Conservation (phyloP, 2,329 filamentous ascomycete genomes). For the Fusarium sp. region DNA sequence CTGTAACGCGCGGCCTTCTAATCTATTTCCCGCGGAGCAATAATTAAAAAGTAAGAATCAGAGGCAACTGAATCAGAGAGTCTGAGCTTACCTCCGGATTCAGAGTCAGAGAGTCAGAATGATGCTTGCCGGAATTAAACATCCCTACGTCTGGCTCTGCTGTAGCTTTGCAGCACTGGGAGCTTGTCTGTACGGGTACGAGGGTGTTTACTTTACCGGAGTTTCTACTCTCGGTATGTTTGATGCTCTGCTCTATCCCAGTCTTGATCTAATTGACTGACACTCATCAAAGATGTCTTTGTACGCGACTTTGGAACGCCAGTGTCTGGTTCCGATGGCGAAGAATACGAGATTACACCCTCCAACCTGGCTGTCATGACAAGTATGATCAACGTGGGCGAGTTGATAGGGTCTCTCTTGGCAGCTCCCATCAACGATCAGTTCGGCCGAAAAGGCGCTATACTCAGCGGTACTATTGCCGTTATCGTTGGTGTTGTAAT, state of each 20-base stretch:
- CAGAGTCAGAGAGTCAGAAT: background rate
- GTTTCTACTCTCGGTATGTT: slow-evolving; percentile 49
- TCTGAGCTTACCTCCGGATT: background rate
- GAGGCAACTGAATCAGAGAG: slow-evolving; percentile 19
- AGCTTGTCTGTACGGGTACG: slow-evolving; percentile 54
- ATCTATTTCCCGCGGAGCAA: background rate
- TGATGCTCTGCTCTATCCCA: background rate
- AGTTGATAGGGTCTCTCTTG: slow-evolving; percentile 51
- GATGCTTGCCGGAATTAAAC: slow-evolving; percentile 19
- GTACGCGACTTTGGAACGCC: slow-evolving; percentile 49
- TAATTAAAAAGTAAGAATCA: slow-evolving; percentile 15
- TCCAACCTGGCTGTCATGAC: slow-evolving; percentile 47
- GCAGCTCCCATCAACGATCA: slow-evolving; percentile 54
- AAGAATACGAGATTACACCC: slow-evolving; percentile 45
- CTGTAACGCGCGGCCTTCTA: slow-evolving; percentile 18
- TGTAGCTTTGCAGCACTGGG: slow-evolving; percentile 53
- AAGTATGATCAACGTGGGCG: slow-evolving; percentile 55
- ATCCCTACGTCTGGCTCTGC: slow-evolving; percentile 49
- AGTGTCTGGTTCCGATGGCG: slow-evolving; percentile 7
- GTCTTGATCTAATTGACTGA: background rate
- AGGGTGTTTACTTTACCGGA: slow-evolving; percentile 52
- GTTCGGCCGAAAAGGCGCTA: slow-evolving; percentile 50
- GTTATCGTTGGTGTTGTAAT: slow-evolving; percentile 46
- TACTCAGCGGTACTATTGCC: slow-evolving; percentile 43
- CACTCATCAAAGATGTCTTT: slow-evolving; percentile 47